Conservation (phyloP, 2,329 filamentous ascomycete species). For the Blastomyces silverae region DNA sequence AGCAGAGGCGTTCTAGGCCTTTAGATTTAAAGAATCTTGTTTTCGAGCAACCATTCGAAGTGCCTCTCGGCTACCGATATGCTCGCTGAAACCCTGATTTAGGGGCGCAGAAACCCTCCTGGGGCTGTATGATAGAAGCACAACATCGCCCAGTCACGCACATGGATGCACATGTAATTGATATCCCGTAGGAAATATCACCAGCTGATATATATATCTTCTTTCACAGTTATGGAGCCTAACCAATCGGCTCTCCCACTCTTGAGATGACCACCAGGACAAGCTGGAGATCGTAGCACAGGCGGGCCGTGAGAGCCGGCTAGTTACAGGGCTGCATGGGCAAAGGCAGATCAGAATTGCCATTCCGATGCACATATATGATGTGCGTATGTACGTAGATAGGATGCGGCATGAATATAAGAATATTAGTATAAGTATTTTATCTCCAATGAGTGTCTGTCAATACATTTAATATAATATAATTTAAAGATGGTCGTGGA, state of each 20-base stretch:
- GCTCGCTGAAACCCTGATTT: conserved; percentile 58
- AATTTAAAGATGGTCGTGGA: no score
- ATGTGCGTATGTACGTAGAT: no score
- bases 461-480: no score
- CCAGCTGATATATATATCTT: background rate
- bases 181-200: background rate
- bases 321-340: background rate
- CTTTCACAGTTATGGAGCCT: no score
- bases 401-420: no score
- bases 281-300: background rate
- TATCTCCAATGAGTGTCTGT: no score
- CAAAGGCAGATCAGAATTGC: background rate
- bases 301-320: background rate
- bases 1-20: conserved; percentile 61
- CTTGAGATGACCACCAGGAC: background rate
- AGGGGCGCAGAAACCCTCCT: conserved; percentile 57
- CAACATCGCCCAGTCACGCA: no score
- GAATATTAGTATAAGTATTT: no score
- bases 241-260: background rate
- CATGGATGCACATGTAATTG: conserved; percentile 67
- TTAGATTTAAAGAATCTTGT: conserved; percentile 61
- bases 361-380: background rate
- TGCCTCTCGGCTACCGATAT: conserved; percentile 64
- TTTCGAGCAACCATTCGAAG: conserved; percentile 55
- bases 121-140: conserved; percentile 67